Evolutionary conservation across 2,329 filamentous ascomycete species (phyloP).

Genomic region (Exophiala xenobiotica): DNA sequence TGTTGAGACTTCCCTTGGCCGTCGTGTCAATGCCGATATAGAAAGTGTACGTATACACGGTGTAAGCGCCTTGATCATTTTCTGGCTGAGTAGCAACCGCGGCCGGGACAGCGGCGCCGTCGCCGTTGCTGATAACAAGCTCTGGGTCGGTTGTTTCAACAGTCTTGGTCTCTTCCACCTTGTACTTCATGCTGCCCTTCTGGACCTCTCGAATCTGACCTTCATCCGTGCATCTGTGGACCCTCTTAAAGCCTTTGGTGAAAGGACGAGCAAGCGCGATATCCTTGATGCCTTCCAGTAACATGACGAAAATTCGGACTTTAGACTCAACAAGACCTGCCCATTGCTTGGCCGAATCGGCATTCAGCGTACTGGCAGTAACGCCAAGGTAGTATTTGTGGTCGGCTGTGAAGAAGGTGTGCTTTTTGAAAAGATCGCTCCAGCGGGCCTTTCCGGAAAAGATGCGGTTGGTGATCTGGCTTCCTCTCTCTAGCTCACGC

Average conservation of each 20-base stretch:
- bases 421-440: conserved; percentile 85
- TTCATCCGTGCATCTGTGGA: conserved; percentile 66
- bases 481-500: conserved; percentile 74
- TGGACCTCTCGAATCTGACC: conserved; percentile 63
- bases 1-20: conserved; percentile 51
- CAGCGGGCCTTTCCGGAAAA: conserved; percentile 73
- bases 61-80: conserved; percentile 45
- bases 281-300: conserved; percentile 74
- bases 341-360: conserved; percentile 83
- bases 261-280: conserved; percentile 86
- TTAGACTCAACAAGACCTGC: conserved; percentile 93
- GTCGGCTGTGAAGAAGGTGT: conserved; percentile 87
- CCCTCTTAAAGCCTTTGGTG: conserved; percentile 86
- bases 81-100: conserved; percentile 42
- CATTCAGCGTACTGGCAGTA: conserved; percentile 75
- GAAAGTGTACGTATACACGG: conserved; percentile 84
- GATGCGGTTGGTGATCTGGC: conserved; percentile 75
- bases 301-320: conserved; percentile 78
- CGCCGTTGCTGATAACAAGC: conserved; percentile 49
- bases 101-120: conserved; percentile 39
- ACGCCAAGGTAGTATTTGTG: conserved; percentile 97
- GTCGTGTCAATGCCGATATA: conserved; percentile 69
- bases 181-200: conserved; percentile 61
- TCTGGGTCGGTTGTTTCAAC: conserved; percentile 52
- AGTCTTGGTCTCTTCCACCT: conserved; percentile 54